A percentile compares a stretch with the other conserved stretches of the same genome.
Conservation (phyloP, 202 grass and related monocot genomes). For the Panicum virgatum region DNA sequence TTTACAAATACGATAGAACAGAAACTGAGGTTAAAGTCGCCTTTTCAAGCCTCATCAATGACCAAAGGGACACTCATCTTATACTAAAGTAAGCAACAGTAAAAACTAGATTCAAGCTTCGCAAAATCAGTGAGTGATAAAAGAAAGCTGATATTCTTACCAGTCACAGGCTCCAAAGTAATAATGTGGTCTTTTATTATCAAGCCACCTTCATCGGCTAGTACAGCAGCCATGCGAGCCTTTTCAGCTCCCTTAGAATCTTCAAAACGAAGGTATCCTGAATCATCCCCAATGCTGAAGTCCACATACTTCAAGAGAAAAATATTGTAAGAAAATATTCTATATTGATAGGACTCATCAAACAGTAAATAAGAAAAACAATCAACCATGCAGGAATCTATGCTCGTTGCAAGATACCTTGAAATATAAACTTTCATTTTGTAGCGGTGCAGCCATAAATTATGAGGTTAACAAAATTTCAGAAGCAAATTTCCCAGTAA, state of each 20-base stretch:
- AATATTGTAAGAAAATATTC: conserved; percentile 15
- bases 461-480: background rate
- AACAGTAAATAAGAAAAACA: background rate
- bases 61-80: background rate
- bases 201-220: conserved; percentile 66
- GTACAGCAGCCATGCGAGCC: conserved; percentile 54
- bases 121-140: background rate
- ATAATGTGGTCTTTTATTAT: conserved; percentile 64
- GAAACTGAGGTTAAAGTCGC: background rate
- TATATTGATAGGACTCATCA: background rate
- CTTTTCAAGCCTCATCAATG: background rate
- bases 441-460: background rate
- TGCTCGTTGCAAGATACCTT: background rate
- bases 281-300: conserved; percentile 66
- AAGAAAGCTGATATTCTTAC: conserved; percentile 30
- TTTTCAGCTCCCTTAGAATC: conserved; percentile 68
- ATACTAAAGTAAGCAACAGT: background rate
- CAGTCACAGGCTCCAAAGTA: conserved; percentile 64
- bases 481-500: background rate
- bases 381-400: background rate
- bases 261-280: conserved; percentile 66
- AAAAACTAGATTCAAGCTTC: conserved; percentile 6
- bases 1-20: background rate
- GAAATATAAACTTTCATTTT: conserved; percentile 9
- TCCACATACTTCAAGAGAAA: conserved; percentile 62